Evolutionary conservation across 2,329 filamentous ascomycete species (phyloP), one percentile per base, ranked within the genome.

Genomic region (Sporothrix brunneoviolacea): DNA sequence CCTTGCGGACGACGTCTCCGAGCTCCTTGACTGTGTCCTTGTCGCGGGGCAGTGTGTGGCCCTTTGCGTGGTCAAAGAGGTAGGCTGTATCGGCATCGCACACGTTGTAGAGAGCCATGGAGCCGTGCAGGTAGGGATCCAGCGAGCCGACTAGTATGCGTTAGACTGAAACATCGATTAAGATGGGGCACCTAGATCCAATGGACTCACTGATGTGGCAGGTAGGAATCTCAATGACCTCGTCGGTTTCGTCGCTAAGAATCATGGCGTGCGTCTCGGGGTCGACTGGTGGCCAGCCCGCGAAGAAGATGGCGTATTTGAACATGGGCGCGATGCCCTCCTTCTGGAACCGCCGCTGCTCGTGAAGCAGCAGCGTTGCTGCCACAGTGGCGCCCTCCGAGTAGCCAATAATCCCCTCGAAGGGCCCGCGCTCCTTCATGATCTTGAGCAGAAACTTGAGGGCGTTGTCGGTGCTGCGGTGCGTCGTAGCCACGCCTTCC

Each of bases 1-100:
- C 60, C 24, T 64, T 62, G 30, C 70, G 65, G 19, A 73, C 67
- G 8, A 72, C 68, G 47, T 72, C 67, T 7, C 68, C 68, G 13
- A 77, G 61, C 55, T 77, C 73, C 55, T 68, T 67, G 48, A 76
- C 68, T 0, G 72, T 73, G 13, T 65, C 67, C 48, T 67, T 68
- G 50, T 79, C 75, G 54, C 78, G 67, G 0, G 81, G 80, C 4
- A 84, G 66, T 0, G 77, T 82, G 59, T 84, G 81, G 0, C 80
- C 81, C 58, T 82, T 82, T 4, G 78, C 80, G 55, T 83, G 79
- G 56, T 84, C 80, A 54, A 83, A 83, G n/a, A 84, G 68, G 30
- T 72, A 69, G 0, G 79, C 79, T 1, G 67, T 74, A 51, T 83
- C 79, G 0, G 72, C 72, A 41, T 83, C 76, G 55, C 80, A 84